Evolutionary conservation across 169 alveolate genomes (phyloP).

Genomic region (Eimeria brunetti): DNA sequence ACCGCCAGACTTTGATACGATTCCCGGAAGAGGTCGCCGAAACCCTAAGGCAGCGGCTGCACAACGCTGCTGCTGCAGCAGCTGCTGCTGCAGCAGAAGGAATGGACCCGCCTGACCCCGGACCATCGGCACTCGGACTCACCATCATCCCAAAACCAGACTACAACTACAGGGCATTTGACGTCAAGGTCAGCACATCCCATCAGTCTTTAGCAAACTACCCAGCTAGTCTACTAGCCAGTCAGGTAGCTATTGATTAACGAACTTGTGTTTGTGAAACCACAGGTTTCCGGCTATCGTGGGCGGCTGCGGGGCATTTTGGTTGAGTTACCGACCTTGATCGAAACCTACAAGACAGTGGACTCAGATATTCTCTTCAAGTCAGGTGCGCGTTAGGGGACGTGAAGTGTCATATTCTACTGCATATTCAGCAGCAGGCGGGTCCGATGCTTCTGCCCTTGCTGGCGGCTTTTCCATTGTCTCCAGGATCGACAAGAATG

Average conservation of each 20-base stretch:
- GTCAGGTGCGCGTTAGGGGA: slow-evolving; percentile 80
- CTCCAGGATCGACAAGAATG: neutral
- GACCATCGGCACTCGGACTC: slow-evolving; percentile 69
- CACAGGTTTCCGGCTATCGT: slow-evolving; percentile 69
- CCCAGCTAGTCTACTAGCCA: neutral
- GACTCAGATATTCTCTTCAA: slow-evolving; percentile 91
- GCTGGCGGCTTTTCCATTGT: neutral
- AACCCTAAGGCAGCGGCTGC: slow-evolving; percentile 76
- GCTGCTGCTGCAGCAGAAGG: slow-evolving; percentile 46
- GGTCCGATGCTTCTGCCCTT: neutral
- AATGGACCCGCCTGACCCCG: slow-evolving; percentile 22
- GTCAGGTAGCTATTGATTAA: neutral
- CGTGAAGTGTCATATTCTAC: neutral
- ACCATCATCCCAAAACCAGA: slow-evolving; percentile 57
- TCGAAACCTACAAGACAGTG: slow-evolving; percentile 91
- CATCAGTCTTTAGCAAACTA: neutral
- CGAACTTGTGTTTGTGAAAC: neutral
- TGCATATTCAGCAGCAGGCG: neutral
- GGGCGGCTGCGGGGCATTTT: slow-evolving; percentile 85
- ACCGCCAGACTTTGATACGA: slow-evolving; percentile 77
- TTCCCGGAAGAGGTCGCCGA: slow-evolving; percentile 80
- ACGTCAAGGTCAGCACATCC: neutral
- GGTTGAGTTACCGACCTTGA: slow-evolving; percentile 90
- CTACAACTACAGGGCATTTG: slow-evolving; percentile 53
- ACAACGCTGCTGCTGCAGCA: slow-evolving; percentile 31